Evolutionary conservation across 345 rosid genomes (phyloP), one percentile per base, ranked within the genome.

Genomic region (Ailanthus altissimus): DNA sequence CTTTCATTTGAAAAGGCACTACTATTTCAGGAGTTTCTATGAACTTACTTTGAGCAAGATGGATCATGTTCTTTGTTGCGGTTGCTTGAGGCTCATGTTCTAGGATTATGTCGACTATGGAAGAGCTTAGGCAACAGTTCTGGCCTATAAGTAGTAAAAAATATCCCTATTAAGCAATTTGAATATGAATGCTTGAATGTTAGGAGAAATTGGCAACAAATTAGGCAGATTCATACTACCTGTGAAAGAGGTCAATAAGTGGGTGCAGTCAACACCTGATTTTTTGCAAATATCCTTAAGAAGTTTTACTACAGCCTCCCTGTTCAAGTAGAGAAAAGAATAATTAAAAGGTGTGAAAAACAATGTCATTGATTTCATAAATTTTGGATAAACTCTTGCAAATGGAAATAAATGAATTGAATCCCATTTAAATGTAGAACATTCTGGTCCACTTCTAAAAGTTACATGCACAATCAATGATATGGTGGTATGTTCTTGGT

Each of bases 101-200:
- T 3, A 89, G 84, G 67, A 87, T 85, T 12, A 73, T 51, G 11
- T 81, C 70, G 18, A 87, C 73, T 42, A 80, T 61, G 57, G 81
- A 80, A 66, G 89, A 53, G 64, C 86, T 84, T 67, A 90, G 80
- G 83, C 92, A 87, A 82, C 94, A 90, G 75, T 90, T 89, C 40
- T 80, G 80, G 23, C 94, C 92, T 90, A 53, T 18, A 58, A 64
- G 23, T n/a, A 54, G 43, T 45, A 28, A 20, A 20, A 65, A 23
- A 64, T 38, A 12, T 64, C 3, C 53, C 23, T 45, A 53, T 20
- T 20, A 14, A 47, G 68, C 36, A 49, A 36, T 47, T n/a, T 73
- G n/a, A 45, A 46, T 50, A 32, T 2, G 0, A 18, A 36, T 36
- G 12, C 20, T 53, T n/a, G 8, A 53, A 56, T 21, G 5, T 54